phyloP scores from a whole-genome alignment of 805 yeast genomes.

The Ogataea nonfermentans region DNA sequence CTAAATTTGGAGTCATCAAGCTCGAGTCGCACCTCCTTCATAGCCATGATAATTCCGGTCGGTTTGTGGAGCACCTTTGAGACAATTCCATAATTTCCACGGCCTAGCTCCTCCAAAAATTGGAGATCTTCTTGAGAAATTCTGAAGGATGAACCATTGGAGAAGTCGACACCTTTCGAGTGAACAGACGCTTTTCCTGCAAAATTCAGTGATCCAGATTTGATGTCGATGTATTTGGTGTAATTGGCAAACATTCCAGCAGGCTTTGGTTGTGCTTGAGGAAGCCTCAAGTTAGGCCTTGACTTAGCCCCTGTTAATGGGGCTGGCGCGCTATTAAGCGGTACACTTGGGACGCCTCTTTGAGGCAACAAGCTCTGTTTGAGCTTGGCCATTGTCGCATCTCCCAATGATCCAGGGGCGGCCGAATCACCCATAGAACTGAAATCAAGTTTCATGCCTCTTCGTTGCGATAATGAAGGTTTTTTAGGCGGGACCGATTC shows the following conservation, averaged over 20 bases:
- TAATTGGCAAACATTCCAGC: slow-evolving; percentile 77
- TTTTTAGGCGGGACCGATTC: slow-evolving; percentile 23
- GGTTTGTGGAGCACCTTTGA: slow-evolving; percentile 92
- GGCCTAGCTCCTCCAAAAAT: slow-evolving; percentile 83
- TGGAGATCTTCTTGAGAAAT: slow-evolving; percentile 83
- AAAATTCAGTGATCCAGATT: slow-evolving; percentile 87
- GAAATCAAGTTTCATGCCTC: slow-evolving; percentile 53
- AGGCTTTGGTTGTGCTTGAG: slow-evolving; percentile 33
- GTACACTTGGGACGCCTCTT: slow-evolving; percentile 24
- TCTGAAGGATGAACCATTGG: slow-evolving; percentile 81
- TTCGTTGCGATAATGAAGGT: slow-evolving; percentile 50
- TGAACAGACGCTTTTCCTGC: slow-evolving; percentile 92
- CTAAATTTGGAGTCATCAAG: slow-evolving; percentile 91
- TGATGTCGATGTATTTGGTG: slow-evolving; percentile 84
- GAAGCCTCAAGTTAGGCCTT: slow-evolving; percentile 25
- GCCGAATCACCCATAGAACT: slow-evolving; percentile 13
- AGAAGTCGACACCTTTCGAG: slow-evolving; percentile 87
- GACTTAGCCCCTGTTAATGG: slow-evolving; percentile 6
- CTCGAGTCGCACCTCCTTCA: slow-evolving; percentile 94
- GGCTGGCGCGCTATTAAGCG: slow-evolving; percentile 21
- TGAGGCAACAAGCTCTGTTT: slow-evolving; percentile 27
- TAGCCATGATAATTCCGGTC: slow-evolving; percentile 89
- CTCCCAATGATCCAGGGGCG: slow-evolving; percentile 2
- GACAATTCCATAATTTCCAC: slow-evolving; percentile 96
- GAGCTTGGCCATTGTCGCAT: slow-evolving; percentile 18